Evolutionary conservation across 2,329 filamentous ascomycete genomes (phyloP), one percentile per base, ranked within the genome.

Genomic region (Diaporthe sp.): DNA sequence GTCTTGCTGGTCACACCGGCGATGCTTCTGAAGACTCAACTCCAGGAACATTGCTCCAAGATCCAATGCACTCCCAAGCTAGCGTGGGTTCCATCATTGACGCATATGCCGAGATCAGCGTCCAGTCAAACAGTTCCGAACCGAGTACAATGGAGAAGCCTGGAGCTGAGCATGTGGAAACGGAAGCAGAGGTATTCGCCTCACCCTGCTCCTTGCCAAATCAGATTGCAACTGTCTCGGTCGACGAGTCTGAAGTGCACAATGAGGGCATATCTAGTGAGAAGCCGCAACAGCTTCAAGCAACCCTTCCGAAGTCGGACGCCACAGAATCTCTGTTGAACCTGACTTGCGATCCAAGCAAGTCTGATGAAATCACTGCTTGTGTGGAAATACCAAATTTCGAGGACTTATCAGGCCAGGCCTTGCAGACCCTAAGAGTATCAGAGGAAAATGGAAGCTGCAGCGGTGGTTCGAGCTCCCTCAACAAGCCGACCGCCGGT

Each of bases 41-140:
- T 1, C n/a, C 42, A 55, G 15, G 19, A 39, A 47, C n/a, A 22
- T 32, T 37, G 22, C 17, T 30, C 19, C n/a, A 37, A 56, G 42
- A 65, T 39, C 17, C 39, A n/a, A 51, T 66, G 13, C 32, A n/a
- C 30, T 70, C 47, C 27, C 55, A 75, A 53, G 63, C 27, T 15
- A 72, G 63, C 50, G 56, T 73, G 61, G 63, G 63, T 25, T 58
- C 53, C n/a, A 75, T 58, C 39, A 73, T 75, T 37, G 53, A 73
- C 47, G 63, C 65, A 25, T 70, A 70, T 59, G 42, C 70, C 32
- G 39, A 70, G 9, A 65, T 32, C 13, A 63, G 44, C 44, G 30
- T 42, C 56, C 9, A 44, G 44, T 53, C 70, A 25, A 30, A 27
- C 9, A 37, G 17, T 39, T 22, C 32, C 4, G 32, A 39, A 13